Conservation (phyloP, 179 eudicot genomes). For the Beta macrorhiza region DNA sequence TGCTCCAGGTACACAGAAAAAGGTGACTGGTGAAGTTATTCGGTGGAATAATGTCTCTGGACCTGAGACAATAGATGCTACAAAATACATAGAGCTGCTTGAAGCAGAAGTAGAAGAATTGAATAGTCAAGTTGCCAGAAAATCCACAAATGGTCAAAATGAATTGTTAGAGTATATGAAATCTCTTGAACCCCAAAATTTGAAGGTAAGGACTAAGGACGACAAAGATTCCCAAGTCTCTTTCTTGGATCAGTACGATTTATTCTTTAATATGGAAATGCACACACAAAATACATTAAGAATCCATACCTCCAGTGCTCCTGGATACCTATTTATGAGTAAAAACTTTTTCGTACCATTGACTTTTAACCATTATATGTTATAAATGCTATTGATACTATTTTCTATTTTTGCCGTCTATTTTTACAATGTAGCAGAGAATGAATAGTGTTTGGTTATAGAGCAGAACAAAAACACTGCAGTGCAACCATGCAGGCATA, state of each 20-base stretch:
- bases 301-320: neutral
- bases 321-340: neutral
- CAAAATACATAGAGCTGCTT: conserved; percentile 81
- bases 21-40: conserved; percentile 78
- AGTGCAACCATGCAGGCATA: too few species aligned
- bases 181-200: conserved; percentile 83
- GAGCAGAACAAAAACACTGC: too few species aligned
- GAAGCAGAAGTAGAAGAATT: conserved; percentile 91
- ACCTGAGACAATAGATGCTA: conserved; percentile 73
- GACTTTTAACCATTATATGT: neutral
- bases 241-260: neutral
- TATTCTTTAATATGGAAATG: neutral
- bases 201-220: conserved; percentile 55
- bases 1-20: conserved; percentile 90
- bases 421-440: neutral
- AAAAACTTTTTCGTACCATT: neutral
- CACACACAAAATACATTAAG: neutral
- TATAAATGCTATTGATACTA: neutral
- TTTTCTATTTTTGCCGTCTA: too few species aligned
- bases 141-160: conserved; percentile 67
- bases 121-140: conserved; percentile 65
- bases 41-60: conserved; percentile 90
- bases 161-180: conserved; percentile 79
- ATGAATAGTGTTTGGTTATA: too few species aligned
- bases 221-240: neutral